Evolutionary conservation across 2,329 filamentous ascomycete genomes (phyloP).

Genomic region (Alternaria solani): DNA sequence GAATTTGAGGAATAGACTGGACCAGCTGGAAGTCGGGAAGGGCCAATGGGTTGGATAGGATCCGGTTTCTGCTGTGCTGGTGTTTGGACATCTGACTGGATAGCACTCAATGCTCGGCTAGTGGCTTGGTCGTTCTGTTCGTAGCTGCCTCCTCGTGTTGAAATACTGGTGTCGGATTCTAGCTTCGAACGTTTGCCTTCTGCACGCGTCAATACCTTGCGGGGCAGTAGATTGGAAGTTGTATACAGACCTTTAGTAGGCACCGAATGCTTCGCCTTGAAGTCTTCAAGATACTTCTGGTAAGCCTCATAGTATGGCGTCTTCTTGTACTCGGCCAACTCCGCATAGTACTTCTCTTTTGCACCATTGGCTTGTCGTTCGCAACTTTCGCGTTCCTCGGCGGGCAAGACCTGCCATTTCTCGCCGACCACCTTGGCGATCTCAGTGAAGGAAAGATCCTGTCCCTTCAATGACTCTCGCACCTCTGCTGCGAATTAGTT

Average conservation of each 20-base stretch:
- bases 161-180: constrained; percentile 49
- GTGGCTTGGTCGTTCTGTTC: constrained; percentile 39
- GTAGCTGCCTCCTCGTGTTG: constrained; percentile 43
- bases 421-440: constrained; percentile 85
- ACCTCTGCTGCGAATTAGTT: constrained; percentile 64
- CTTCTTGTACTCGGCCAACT: constrained; percentile 79
- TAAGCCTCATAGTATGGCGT: constrained; percentile 74
- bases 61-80: constrained; percentile 32
- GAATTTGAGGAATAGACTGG: constrained; percentile 41
- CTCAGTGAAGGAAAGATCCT: constrained; percentile 80
- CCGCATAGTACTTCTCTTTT: constrained; percentile 79
- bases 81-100: constrained; percentile 30
- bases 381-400: constrained; percentile 73
- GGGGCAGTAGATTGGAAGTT: background rate
- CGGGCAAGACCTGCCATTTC: constrained; percentile 77
- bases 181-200: constrained; percentile 57
- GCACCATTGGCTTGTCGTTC: constrained; percentile 75
- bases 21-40: constrained; percentile 36
- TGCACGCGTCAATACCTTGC: constrained; percentile 31
- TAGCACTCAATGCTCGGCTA: constrained; percentile 40
- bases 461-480: constrained; percentile 77
- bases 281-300: constrained; percentile 75
- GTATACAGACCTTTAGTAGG: constrained; percentile 46
- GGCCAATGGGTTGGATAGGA: constrained; percentile 38
- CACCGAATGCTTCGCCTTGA: constrained; percentile 72